These are phyloP conservation scores for Rhododendron williamsianum DNA, from an alignment of 148 eudicot genomes.

Conservation along the genomic window DNA sequence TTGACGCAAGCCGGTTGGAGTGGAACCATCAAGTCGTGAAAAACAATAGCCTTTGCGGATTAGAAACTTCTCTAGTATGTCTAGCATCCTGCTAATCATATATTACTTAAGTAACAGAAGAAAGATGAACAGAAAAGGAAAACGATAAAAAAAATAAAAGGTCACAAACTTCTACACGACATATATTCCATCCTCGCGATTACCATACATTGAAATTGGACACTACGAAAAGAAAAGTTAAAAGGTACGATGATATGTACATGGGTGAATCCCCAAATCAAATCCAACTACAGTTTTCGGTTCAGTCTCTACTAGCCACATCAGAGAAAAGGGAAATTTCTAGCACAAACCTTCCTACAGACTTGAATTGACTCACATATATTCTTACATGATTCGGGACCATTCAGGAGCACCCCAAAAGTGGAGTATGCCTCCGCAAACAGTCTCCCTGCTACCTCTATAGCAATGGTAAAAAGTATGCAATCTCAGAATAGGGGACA, in stretches of 20 bases:
- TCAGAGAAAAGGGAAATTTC: not conserved
- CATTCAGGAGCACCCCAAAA: not conserved
- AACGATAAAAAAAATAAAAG: too few relatives aligned
- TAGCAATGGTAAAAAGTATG: not conserved
- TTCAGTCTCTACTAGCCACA: not conserved
- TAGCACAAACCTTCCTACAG: not conserved
- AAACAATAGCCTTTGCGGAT: constrained; percentile 88
- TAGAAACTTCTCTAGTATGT: constrained; percentile 82
- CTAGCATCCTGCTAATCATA: constrained; percentile 66
- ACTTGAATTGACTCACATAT: not conserved
- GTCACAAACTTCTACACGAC: not conserved
- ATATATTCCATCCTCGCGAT: not conserved
- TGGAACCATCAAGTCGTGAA: constrained; percentile 93
- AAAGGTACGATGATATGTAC: not conserved
- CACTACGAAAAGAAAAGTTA: not conserved
- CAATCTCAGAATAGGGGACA: not conserved
- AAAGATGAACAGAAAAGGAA: not conserved
- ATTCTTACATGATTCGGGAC: not conserved
- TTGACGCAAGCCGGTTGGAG: constrained; percentile 82
- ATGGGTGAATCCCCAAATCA: not conserved
- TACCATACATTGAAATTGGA: not conserved
- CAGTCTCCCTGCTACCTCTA: not conserved
- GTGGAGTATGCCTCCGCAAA: not conserved
- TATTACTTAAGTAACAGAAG: constrained; percentile 12
- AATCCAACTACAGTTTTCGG: not conserved